Percentiles rank a stretch among this genome's conserved stretches.
phyloP scores from a whole-genome alignment of 306 rosid species.

The Dryas alaskensis region DNA sequence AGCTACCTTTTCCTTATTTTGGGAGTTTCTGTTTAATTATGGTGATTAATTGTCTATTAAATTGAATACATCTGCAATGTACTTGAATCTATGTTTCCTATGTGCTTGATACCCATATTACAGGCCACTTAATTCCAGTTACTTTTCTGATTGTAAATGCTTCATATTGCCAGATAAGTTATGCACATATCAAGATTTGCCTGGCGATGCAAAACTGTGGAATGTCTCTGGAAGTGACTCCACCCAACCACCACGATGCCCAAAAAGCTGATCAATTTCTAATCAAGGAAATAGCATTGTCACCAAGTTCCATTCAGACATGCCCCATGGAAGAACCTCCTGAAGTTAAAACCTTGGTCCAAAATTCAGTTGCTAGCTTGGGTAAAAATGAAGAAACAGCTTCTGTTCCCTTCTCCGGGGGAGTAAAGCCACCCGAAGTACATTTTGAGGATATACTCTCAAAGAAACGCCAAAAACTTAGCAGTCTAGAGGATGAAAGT shows the following conservation, averaged over 20 bases:
- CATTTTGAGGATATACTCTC: slow-evolving; percentile 31
- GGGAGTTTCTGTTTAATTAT: slow-evolving; percentile 4
- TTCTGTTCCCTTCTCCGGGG: slow-evolving; percentile 30
- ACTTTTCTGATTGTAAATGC: slow-evolving; percentile 28
- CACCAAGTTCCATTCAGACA: slow-evolving; percentile 23
- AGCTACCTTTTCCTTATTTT: slow-evolving; percentile 32
- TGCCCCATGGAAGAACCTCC: slow-evolving; percentile 18
- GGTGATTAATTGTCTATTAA: neutral
- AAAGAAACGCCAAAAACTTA: slow-evolving; percentile 54
- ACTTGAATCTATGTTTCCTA: neutral
- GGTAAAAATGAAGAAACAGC: slow-evolving; percentile 29
- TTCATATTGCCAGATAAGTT: slow-evolving; percentile 52
- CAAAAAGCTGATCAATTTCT: slow-evolving; percentile 28
- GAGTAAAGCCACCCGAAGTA: slow-evolving; percentile 23
- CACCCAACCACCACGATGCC: slow-evolving; percentile 19
- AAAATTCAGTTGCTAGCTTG: slow-evolving; percentile 11
- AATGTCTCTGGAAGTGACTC: slow-evolving; percentile 37
- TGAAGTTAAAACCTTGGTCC: slow-evolving; percentile 22
- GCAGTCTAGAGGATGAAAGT: slow-evolving; percentile 34
- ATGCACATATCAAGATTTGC: slow-evolving; percentile 61
- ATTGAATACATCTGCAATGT: neutral
- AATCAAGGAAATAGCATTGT: slow-evolving; percentile 26
- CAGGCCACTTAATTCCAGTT: neutral
- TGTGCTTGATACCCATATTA: neutral
- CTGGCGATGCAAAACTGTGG: slow-evolving; percentile 54